Conservation (phyloP, 177 flowering plant species). For the Telopea speciosissima region DNA sequence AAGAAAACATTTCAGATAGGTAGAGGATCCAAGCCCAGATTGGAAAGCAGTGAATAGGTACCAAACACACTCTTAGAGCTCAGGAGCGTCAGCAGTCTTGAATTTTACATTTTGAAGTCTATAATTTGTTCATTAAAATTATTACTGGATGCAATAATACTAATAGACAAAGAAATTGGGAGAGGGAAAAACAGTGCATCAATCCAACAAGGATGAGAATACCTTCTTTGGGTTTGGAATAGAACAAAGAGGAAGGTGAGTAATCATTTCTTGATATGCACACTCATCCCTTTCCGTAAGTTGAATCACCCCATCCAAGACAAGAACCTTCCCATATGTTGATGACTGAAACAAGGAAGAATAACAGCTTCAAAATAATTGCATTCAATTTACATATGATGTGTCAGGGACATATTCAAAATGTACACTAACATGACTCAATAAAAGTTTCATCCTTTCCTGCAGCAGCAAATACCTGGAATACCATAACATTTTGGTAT, state of each 20-base stretch:
- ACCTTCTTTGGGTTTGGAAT: conserved; percentile 97
- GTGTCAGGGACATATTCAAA: background rate
- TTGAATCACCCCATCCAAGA: conserved; percentile 98
- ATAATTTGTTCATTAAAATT: background rate
- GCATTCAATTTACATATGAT: background rate
- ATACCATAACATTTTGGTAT: conserved; percentile 84
- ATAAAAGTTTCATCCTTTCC: background rate
- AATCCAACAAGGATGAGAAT: background rate
- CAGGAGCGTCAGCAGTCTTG: no score
- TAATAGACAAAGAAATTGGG: background rate
- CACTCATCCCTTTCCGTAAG: conserved; percentile 98
- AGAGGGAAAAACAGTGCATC: background rate
- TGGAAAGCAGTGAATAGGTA: no score
- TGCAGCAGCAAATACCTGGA: conserved; percentile 58
- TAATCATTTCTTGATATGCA: conserved; percentile 98
- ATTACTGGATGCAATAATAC: background rate
- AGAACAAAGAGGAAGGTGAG: conserved; percentile 96
- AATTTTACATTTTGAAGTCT: background rate
- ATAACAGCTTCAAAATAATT: background rate
- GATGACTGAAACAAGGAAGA: conserved; percentile 59
- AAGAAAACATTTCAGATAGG: no score
- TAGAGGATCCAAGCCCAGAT: no score
- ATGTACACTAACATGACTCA: background rate
- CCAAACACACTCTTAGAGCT: no score
- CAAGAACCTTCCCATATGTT: conserved; percentile 94